Evolutionary conservation across 305 asterid genomes (phyloP).

Genomic region (Solanum aculeatissimum): DNA sequence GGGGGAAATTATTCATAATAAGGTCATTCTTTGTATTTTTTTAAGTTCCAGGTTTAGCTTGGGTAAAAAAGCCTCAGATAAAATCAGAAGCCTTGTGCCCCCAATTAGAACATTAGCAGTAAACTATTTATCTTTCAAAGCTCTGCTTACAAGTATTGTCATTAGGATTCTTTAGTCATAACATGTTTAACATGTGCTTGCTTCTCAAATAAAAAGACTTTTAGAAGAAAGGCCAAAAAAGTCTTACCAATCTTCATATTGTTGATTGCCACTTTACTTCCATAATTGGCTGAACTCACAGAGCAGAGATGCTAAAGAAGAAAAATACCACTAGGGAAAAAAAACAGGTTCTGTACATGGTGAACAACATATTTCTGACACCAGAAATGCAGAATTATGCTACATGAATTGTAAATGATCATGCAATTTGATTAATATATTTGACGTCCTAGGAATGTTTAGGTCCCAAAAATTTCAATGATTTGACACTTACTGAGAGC

Average conservation of each 20-base stretch:
- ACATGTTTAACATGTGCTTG: background rate
- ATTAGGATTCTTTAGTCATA: background rate
- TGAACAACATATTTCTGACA: background rate
- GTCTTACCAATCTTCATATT: background rate
- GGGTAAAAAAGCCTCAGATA: background rate
- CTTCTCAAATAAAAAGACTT: background rate
- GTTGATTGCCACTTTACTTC: background rate
- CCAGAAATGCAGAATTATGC: background rate
- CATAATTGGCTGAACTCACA: background rate
- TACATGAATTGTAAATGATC: slow-evolving; percentile 24
- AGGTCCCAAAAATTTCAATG: background rate
- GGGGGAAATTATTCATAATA: background rate
- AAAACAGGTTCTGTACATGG: background rate
- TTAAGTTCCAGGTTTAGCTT: background rate
- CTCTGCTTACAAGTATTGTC: background rate
- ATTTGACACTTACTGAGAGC: background rate
- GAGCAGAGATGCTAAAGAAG: background rate
- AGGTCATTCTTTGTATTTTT: background rate
- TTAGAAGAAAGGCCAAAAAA: background rate
- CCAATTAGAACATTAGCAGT: background rate
- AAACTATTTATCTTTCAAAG: background rate
- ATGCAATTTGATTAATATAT: slow-evolving; percentile 15
- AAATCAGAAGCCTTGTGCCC: background rate
- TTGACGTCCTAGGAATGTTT: slow-evolving; percentile 11
- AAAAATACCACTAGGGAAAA: background rate